Percentiles rank a stretch among this genome's conserved stretches.
phyloP scores from a whole-genome alignment of 352 stramenopile genomes.

The Globisporangium recalcitrans region DNA sequence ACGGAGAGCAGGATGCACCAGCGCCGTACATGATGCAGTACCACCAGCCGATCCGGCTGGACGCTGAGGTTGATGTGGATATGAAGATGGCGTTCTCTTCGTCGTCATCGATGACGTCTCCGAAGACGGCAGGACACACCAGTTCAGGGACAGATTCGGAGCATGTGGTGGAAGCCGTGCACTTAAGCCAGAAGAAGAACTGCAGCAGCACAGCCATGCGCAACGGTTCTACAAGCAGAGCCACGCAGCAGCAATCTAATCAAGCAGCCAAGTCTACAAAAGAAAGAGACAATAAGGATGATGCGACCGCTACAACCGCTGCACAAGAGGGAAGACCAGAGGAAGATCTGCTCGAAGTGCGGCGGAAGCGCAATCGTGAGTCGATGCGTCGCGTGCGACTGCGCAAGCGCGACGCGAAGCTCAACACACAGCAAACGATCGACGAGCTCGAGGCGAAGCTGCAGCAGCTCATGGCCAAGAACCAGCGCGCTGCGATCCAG shows the following conservation, averaged over 20 bases:
- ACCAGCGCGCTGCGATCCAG: constrained; percentile 5
- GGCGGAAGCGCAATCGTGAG: constrained; percentile 27
- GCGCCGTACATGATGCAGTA: background rate
- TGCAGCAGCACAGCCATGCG: background rate
- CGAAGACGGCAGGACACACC: background rate
- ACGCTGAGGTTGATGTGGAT: background rate
- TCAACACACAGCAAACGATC: constrained; percentile 13
- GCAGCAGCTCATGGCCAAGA: constrained; percentile 12
- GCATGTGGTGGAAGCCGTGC: background rate
- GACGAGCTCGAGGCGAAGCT: constrained; percentile 18
- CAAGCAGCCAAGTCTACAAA: background rate
- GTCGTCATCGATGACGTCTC: background rate
- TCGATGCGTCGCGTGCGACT: constrained; percentile 27
- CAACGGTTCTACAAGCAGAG: background rate
- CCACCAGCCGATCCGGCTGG: background rate
- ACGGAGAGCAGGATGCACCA: background rate
- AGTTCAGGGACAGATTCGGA: constrained; percentile 1
- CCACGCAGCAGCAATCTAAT: background rate
- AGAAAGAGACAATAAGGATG: background rate
- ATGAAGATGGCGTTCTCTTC: background rate
- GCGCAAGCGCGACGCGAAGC: constrained; percentile 19
- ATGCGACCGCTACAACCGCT: background rate
- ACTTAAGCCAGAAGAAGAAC: background rate
- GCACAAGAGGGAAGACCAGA: background rate
- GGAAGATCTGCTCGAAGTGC: constrained; percentile 6